Percentiles rank a stretch among this genome's conserved stretches.
Conservation (phyloP, 208 protist species). For the Trypanosoma lewisi region DNA sequence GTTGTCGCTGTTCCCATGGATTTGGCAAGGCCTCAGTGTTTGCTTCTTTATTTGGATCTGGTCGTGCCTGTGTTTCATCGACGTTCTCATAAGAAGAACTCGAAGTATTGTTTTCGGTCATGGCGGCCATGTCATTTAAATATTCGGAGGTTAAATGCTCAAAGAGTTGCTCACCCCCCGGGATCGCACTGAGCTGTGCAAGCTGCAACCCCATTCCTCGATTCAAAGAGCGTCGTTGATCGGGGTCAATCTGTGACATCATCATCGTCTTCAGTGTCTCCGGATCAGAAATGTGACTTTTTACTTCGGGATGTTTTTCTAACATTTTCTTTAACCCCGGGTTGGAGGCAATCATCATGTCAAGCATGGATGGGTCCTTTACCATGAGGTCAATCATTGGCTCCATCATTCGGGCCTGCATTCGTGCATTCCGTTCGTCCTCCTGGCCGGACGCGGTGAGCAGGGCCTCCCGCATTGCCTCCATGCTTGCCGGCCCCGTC, state of each 20-base stretch:
- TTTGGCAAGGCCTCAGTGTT: conserved; percentile 59
- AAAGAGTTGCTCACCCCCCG: conserved; percentile 62
- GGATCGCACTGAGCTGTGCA: conserved; percentile 62
- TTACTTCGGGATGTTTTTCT: conserved; percentile 56
- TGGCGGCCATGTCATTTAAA: conserved; percentile 30
- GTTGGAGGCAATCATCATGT: conserved; percentile 46
- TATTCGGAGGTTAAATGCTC: conserved; percentile 51
- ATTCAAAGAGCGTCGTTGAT: conserved; percentile 52
- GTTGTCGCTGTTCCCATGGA: conserved; percentile 16
- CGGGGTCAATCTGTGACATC: conserved; percentile 67
- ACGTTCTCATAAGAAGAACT: conserved; percentile 8
- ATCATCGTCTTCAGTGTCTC: conserved; percentile 74
- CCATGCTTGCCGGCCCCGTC: conserved; percentile 33
- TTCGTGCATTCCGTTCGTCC: conserved; percentile 39
- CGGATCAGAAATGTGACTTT: conserved; percentile 47
- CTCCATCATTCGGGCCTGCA: conserved; percentile 54
- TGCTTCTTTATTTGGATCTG: conserved; percentile 43
- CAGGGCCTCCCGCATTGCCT: conserved; percentile 43
- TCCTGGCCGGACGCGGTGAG: conserved; percentile 26
- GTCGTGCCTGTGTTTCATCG: conserved; percentile 29
- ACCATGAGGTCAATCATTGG: conserved; percentile 66
- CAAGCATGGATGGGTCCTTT: conserved; percentile 48
- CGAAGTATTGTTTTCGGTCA: conserved; percentile 1
- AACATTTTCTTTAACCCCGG: conserved; percentile 51
- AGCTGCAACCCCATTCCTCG: conserved; percentile 56